Conservation (phyloP, 2,329 filamentous ascomycete genomes). For the Apiospora sp. region DNA sequence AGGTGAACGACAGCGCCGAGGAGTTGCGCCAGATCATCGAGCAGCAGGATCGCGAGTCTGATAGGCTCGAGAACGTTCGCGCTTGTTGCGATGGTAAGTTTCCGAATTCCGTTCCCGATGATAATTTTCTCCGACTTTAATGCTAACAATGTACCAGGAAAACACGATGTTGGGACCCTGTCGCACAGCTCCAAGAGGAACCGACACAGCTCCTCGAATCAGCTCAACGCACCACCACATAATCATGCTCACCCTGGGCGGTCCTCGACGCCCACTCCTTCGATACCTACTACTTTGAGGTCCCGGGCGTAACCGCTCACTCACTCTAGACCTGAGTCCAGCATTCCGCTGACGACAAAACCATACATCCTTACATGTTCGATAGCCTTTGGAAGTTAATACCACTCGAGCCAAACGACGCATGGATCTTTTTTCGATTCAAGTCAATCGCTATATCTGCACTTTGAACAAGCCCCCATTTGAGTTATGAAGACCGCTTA, state of each 20-base stretch:
- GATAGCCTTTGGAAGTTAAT: slow-evolving; percentile 22
- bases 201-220: slow-evolving; percentile 43
- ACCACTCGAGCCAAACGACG: slow-evolving; percentile 12
- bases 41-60: slow-evolving; percentile 76
- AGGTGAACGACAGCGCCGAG: slow-evolving; percentile 80
- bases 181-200: slow-evolving; percentile 56
- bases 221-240: slow-evolving; percentile 41
- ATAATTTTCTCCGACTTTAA: slow-evolving; percentile 29
- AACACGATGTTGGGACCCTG: slow-evolving; percentile 75
- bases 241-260: slow-evolving; percentile 48
- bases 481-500: slow-evolving; percentile 34
- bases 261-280: slow-evolving; percentile 46
- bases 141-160: slow-evolving; percentile 56
- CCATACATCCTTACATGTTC: slow-evolving; percentile 9
- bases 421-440: slow-evolving; percentile 20
- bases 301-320: neutral
- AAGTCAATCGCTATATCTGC: slow-evolving; percentile 25
- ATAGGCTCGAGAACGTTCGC: slow-evolving; percentile 90
- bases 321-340: neutral
- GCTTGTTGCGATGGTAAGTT: slow-evolving; percentile 95
- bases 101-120: slow-evolving; percentile 20
- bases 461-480: slow-evolving; percentile 30
- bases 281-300: slow-evolving; percentile 41
- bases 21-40: slow-evolving; percentile 84
- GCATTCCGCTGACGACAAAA: neutral